Evolutionary conservation across 31 red algal species (phyloP), one percentile per base, ranked within the genome.

Genomic region (Odonthalia washingtoniensis): DNA sequence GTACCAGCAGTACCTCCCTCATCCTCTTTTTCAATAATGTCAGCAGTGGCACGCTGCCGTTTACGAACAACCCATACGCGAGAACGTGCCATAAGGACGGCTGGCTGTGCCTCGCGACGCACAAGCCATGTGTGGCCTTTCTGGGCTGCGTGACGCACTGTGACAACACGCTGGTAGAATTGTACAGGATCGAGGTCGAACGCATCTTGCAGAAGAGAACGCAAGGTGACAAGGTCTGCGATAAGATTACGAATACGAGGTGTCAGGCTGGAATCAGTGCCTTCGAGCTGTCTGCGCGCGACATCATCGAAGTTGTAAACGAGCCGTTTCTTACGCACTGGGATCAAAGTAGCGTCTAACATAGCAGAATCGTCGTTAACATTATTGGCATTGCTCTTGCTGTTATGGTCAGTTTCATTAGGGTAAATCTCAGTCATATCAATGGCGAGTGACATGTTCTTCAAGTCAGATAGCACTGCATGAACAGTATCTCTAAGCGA

Each of bases 231-330:
- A n/a, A 91, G 65, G 43, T 91, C 89, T 39, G 80, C 45, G 63
- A 91, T 21, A 40, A 91, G 74, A 6, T 49, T 61, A 34, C 89
- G 80, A 53, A 85, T 74, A 60, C 89, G 70, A 49, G 75, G 35
- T 26, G 89, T 69, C 17, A 77, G 26, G 5, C 72, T 40, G 40
- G 73, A 52, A n/a, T 83, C 87, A 14, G 78, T 70, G 14, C 78
- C 87, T 36, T 91, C 89, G 34, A 91, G n/a, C 70, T 91, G 89
- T 41, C 89, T 52, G 5, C 72, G 57, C 9, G 85, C 72, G 12
- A 81, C 63, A 46, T 84, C 72, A 73, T 91, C 89, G 60, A 91
- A 91, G 62, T 84, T 84, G 39, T 68, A 45, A 1, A 91, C 89
- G 3, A 90, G 70, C 17, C 21, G 40, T 61, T 44, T 87, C 33